These are phyloP conservation scores for Dendrobium officinale DNA, from an alignment of 106 monocot species.

Conservation along the genomic window DNA sequence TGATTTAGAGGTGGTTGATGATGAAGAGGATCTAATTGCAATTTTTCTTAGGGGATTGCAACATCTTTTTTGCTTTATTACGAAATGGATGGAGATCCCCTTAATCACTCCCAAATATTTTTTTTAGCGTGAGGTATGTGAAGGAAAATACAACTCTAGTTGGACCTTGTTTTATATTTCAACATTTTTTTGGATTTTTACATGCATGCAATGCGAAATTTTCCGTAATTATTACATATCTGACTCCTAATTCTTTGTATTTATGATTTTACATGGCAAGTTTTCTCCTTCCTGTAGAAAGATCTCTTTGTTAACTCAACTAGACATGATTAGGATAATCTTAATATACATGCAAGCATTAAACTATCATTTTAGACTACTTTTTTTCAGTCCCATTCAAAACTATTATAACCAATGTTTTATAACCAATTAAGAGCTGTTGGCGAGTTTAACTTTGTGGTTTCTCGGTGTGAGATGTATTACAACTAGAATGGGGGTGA, in stretches of 20 bases:
- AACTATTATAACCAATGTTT: no score
- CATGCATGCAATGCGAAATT: background rate
- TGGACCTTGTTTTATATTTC: background rate
- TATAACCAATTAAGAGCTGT: no score
- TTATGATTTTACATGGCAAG: background rate
- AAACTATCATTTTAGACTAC: no score
- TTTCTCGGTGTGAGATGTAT: no score
- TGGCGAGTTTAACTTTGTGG: no score
- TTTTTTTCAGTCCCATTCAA: no score
- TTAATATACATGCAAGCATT: no score
- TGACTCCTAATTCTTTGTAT: background rate
- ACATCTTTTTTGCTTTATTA: slow-evolving; percentile 32
- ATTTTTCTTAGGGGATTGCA: slow-evolving; percentile 27
- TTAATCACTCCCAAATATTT: slow-evolving; percentile 53
- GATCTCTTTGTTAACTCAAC: no score
- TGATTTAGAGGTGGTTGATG: slow-evolving; percentile 28
- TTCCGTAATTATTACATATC: background rate
- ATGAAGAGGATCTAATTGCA: slow-evolving; percentile 11
- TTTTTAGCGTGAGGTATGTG: slow-evolving; percentile 61
- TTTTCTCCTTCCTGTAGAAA: background rate
- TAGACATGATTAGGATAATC: no score
- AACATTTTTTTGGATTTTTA: background rate
- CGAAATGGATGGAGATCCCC: slow-evolving; percentile 55
- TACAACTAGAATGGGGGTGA: no score
- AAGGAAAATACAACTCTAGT: background rate